phyloP scores from a whole-genome alignment of 371 early-diverging fungal species.

The Mucor sp. region DNA sequence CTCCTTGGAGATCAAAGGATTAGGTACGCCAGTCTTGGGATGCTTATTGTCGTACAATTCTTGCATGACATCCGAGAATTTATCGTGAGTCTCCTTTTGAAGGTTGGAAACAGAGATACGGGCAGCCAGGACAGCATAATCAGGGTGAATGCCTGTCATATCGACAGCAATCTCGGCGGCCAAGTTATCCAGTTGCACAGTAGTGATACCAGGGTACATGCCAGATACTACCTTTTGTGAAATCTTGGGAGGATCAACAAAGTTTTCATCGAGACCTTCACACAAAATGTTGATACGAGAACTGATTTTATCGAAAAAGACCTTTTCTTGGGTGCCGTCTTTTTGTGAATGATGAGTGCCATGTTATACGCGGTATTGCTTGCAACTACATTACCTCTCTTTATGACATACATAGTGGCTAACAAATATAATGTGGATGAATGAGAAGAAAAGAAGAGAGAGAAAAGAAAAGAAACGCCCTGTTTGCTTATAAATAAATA shows the following conservation, averaged over 20 bases:
- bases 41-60: conserved; percentile 75
- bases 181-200: conserved; percentile 86
- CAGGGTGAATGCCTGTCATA: conserved; percentile 91
- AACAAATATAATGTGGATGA: neutral
- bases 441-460: neutral
- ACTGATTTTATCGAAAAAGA: conserved; percentile 94
- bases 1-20: conserved; percentile 76
- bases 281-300: conserved; percentile 83
- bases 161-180: conserved; percentile 92
- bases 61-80: conserved; percentile 59
- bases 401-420: conserved; percentile 69
- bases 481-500: conserved; percentile 1
- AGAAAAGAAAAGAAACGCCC: conserved; percentile 1
- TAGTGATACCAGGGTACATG: conserved; percentile 91
- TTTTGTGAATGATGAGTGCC: neutral
- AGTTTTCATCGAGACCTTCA: conserved; percentile 82
- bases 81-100: conserved; percentile 88
- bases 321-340: conserved; percentile 83
- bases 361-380: neutral
- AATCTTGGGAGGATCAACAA: conserved; percentile 82
- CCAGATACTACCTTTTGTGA: conserved; percentile 84
- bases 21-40: conserved; percentile 73
- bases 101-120: conserved; percentile 89
- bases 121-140: conserved; percentile 92
- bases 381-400: conserved; percentile 59